Conservation (phyloP, 2,329 filamentous ascomycete species). For the Gremmenia infestans region DNA sequence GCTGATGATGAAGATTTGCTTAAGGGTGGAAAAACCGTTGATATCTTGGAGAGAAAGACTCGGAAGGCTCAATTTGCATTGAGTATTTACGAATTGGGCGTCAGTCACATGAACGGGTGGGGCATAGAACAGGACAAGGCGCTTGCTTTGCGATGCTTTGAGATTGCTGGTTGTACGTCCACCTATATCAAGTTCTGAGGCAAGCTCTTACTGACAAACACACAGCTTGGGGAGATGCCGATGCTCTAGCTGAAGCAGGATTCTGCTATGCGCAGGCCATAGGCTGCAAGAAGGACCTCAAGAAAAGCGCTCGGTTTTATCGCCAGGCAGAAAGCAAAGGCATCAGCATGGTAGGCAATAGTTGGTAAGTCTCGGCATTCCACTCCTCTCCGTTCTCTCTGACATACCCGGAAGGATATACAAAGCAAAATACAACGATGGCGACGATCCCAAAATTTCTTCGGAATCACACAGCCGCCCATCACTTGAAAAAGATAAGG, state of each 20-base stretch:
- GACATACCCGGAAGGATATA: constrained; percentile 66
- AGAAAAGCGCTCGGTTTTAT: constrained; percentile 89
- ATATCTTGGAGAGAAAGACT: constrained; percentile 68
- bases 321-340: constrained; percentile 86
- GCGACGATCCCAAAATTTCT: constrained; percentile 37
- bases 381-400: background rate
- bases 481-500: constrained; percentile 25
- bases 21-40: constrained; percentile 58
- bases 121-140: constrained; percentile 89
- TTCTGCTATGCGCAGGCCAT: constrained; percentile 94
- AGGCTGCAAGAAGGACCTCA: constrained; percentile 93
- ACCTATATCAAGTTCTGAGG: background rate
- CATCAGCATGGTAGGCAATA: constrained; percentile 97
- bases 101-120: constrained; percentile 98
- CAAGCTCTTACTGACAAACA: constrained; percentile 15
- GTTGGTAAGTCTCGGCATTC: constrained; percentile 62
- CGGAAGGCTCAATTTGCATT: constrained; percentile 90
- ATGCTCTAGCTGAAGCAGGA: constrained; percentile 88
- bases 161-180: constrained; percentile 78
- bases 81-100: constrained; percentile 92
- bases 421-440: constrained; percentile 86
- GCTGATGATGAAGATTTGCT: constrained; percentile 70
- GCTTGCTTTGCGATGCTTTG: constrained; percentile 86
- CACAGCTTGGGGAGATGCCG: constrained; percentile 83
- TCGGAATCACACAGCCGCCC: constrained; percentile 36